These are phyloP conservation scores for Purpureocillium takamizusanense DNA, from an alignment of 2,329 filamentous ascomycete genomes.

Conservation along the genomic window DNA sequence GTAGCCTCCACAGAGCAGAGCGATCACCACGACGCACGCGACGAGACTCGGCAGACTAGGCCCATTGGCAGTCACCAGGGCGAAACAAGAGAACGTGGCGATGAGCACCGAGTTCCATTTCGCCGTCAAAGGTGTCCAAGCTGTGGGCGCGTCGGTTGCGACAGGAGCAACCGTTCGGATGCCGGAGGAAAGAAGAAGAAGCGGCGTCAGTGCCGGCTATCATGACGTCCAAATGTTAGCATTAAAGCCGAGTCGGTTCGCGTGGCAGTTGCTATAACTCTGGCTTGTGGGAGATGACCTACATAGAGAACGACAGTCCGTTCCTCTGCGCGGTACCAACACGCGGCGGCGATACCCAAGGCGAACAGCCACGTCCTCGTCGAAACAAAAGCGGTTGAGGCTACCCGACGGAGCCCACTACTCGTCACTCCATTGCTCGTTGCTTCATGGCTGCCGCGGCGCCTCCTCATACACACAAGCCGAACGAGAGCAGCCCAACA, in stretches of 20 bases:
- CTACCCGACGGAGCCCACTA: no score
- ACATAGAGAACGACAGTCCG: not conserved
- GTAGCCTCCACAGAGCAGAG: not conserved
- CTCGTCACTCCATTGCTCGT: no score
- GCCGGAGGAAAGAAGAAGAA: not conserved
- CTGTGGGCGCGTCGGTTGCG: not conserved
- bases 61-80: not conserved
- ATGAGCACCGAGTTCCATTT: not conserved
- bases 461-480: not conserved
- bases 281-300: not conserved
- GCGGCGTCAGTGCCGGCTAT: not conserved
- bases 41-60: not conserved
- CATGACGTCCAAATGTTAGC: no score
- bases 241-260: no score
- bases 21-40: not conserved
- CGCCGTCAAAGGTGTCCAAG: not conserved
- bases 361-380: not conserved
- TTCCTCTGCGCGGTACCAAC: conserved; percentile 1
- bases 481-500: not conserved
- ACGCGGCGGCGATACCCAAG: not conserved
- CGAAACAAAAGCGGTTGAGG: no score
- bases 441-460: not conserved
- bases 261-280: no score
- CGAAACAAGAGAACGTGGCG: not conserved
- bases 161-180: not conserved